Conservation (phyloP, 768 basidiomycete genomes). For the Serendipita indica region DNA sequence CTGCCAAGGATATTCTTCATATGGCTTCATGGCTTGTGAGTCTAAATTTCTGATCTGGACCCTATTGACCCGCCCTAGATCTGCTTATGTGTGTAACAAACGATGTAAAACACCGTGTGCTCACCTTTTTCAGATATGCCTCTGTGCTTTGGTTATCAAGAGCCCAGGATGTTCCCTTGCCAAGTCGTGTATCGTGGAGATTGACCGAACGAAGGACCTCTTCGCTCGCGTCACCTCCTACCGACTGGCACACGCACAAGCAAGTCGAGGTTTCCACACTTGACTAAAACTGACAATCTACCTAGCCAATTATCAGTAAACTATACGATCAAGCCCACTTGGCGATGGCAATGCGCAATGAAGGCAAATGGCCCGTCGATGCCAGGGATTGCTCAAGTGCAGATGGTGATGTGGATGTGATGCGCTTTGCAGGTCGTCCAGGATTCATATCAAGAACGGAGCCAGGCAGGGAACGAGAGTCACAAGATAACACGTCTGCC, state of each 20-base stretch:
- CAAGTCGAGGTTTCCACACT: neutral
- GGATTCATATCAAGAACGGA: neutral
- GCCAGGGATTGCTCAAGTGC: neutral
- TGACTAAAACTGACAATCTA: neutral
- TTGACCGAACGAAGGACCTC: slow-evolving; percentile 2
- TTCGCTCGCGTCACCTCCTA: neutral
- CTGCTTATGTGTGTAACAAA: neutral
- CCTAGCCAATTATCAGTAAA: neutral
- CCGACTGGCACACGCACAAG: neutral
- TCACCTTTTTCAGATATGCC: neutral
- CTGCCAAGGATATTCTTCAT: slow-evolving; percentile 6
- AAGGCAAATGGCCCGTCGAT: slow-evolving; percentile 2
- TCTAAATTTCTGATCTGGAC: neutral
- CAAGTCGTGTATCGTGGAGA: slow-evolving; percentile 1
- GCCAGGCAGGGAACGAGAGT: neutral
- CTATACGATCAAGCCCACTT: slow-evolving; percentile 6
- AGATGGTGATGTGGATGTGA: neutral
- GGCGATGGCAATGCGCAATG: neutral
- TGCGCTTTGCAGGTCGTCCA: slow-evolving; percentile 6
- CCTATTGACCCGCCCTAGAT: neutral
- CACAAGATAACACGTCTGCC: neutral
- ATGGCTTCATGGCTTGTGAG: slow-evolving; percentile 7
- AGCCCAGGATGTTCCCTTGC: slow-evolving; percentile 6
- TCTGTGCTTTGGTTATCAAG: slow-evolving; percentile 3
- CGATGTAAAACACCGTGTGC: neutral